Conservation (phyloP, 2,329 filamentous ascomycete genomes). For the Nigrospora sphaerica region DNA sequence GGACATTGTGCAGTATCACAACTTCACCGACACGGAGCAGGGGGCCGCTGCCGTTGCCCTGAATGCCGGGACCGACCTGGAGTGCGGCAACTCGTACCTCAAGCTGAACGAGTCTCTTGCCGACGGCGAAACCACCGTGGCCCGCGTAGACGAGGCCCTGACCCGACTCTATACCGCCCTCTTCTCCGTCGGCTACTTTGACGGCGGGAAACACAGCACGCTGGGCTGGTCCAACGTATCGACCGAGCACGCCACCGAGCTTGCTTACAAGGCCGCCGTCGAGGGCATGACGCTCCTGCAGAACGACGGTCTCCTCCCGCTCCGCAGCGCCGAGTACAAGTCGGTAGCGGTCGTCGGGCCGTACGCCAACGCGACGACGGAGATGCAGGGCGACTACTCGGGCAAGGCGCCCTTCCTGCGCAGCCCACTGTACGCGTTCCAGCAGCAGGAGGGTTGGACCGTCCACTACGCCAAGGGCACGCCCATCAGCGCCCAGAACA, state of each 20-base stretch:
- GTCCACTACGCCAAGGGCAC: conserved; percentile 31
- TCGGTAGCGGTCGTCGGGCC: not conserved
- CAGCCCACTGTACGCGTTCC: conserved; percentile 2
- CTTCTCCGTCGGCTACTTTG: conserved; percentile 24
- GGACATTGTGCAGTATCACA: conserved; percentile 42
- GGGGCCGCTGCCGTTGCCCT: not conserved
- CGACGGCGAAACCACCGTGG: conserved; percentile 13
- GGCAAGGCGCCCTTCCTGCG: conserved; percentile 1
- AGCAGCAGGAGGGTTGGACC: conserved; percentile 33
- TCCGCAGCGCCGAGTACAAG: not conserved
- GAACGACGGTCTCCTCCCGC: conserved; percentile 32
- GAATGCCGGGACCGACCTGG: conserved; percentile 1
- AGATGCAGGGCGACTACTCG: conserved; percentile 2
- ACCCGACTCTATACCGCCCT: conserved; percentile 23
- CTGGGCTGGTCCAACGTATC: conserved; percentile 9
- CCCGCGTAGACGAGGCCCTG: conserved; percentile 23
- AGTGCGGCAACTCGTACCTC: conserved; percentile 1
- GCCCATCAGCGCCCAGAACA: conserved; percentile 12
- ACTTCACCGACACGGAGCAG: conserved; percentile 24
- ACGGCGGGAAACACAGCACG: conserved; percentile 10
- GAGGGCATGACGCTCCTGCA: conserved; percentile 20
- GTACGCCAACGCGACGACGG: not conserved
- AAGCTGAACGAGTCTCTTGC: conserved; percentile 9
- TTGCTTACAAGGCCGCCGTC: conserved; percentile 15
- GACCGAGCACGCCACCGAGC: conserved; percentile 11